Base-by-base conservation (phyloP, 1,139 yeast species). In the Magnusiomyces clavatus region DNA sequence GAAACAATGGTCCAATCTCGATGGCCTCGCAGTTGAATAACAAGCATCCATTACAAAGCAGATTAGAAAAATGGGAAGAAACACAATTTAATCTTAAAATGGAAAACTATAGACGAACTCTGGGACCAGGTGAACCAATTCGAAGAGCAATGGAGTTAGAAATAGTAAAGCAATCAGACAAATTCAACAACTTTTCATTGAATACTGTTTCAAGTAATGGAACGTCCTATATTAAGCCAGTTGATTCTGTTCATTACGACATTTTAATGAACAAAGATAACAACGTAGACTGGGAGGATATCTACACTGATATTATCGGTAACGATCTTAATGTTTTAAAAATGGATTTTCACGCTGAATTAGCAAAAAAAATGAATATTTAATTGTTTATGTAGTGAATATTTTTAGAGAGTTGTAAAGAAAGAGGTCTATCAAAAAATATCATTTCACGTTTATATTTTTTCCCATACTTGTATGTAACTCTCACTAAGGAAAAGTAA, bases 121-220 rank as follows among this genome's bases (percentile, higher is more conserved):
- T 85, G 68, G 98, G 98, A 34, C 84, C 95, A 47, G 96, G 95
- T 12, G 97, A 87, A 64, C 96, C 97, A 6, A 82, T 92, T 60
- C 83, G 88, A 67, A 79, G 97, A 65, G 81, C 86, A 34, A 86
- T 92, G 86, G 97, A 94, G 60, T 71, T 87, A 63, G 75, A 78
- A 53, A 77, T 88, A 40, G 84, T 90, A n/a, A 80, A 80, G 47
- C 74, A 77, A 49, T 79, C 87, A n/a, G 88, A 84, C 81, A 67
- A 29, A 11, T 24, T 43, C 14, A 24, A 24, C 8, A 24, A 24
- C 31, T 24, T 24, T 24, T 24, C 31, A 24, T 24, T 24, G 31
- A 24, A 24, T 24, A 75, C 72, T 49, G 62, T 73, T n/a, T 60
- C 31, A 24, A 24, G 8, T 24, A 4, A 5, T 24, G 31, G 31